Conservation (phyloP, 345 rosid species). For the Sisymbrium altissimum region DNA sequence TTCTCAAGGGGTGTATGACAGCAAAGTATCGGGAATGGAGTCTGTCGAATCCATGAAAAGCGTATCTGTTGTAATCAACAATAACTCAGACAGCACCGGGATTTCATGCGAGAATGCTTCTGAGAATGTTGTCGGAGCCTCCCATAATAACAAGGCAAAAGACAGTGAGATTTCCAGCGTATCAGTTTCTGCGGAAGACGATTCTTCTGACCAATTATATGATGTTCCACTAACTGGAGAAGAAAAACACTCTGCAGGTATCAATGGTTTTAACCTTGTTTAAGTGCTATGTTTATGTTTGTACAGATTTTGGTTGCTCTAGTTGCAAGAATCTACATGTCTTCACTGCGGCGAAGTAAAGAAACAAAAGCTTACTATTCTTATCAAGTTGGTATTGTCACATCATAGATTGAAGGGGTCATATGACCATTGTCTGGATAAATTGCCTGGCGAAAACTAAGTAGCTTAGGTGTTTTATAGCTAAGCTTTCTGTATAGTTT, state of each 20-base stretch:
- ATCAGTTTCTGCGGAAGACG: slow-evolving; percentile 50
- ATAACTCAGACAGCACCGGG: slow-evolving; percentile 69
- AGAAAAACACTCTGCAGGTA: slow-evolving; percentile 69
- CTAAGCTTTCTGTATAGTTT: no score
- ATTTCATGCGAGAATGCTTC: slow-evolving; percentile 59
- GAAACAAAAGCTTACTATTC: background rate
- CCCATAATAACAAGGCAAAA: slow-evolving; percentile 49
- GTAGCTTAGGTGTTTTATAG: background rate
- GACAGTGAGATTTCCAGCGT: slow-evolving; percentile 52
- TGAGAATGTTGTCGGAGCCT: slow-evolving; percentile 46
- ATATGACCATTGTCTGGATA: no score
- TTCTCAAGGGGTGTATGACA: slow-evolving; percentile 51
- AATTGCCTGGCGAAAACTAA: background rate
- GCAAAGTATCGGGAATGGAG: slow-evolving; percentile 51
- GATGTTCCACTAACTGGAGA: slow-evolving; percentile 84
- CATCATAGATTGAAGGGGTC: no score
- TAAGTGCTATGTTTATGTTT: background rate
- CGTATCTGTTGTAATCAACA: slow-evolving; percentile 42
- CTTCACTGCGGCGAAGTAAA: background rate
- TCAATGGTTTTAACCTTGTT: background rate
- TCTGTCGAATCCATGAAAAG: slow-evolving; percentile 59
- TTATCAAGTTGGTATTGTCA: slow-evolving; percentile 1
- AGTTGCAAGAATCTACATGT: slow-evolving; percentile 12
- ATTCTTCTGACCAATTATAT: slow-evolving; percentile 50
- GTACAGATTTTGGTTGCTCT: slow-evolving; percentile 4